Base-by-base conservation (phyloP, 805 yeast genomes). In the Barnettozyma pratensis region DNA sequence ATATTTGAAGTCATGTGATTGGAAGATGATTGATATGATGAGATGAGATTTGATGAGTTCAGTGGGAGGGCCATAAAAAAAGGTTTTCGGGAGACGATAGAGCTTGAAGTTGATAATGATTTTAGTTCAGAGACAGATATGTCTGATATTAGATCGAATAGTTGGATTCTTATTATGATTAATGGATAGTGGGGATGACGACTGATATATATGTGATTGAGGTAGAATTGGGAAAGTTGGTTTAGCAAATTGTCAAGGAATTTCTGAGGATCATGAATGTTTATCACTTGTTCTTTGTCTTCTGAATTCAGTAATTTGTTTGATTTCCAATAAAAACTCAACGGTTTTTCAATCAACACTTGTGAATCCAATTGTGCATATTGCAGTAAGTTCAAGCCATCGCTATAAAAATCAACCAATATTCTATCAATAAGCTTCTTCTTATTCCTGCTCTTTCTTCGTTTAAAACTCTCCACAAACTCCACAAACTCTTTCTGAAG, bases 341-440 rank as follows among this genome's bases (percentile, higher is more conserved):
- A 65, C 0, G 90, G 82, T 49, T 76, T 74, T 55, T 83, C 85
- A 3, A 85, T 76, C 40, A 85, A 68, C 40, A 76, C 58, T 54
- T 83, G 86, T 46, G 84, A 77, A 55, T 87, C 94, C 5, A 85
- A 65, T 51, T 85, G 89, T 0, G 94, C 83, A 38, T 81, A 59
- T 59, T 87, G 95, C 14, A 81, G 68, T 1, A 83, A 65, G 54
- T 82, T 83, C 39, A 84, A 61, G 0, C 89, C 89, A 6, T 64
- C 56, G 2, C 74, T 66, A 76, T 87, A 84, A 54, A 68, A 51
- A 26, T 61, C 64, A 8, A 59, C 54, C 1, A 61, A 37, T 14
- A 60, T 32, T 31, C 40, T 54, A 48, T 61, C 65, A n/a, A 59
- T 49, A 38, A 59, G 35, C 29, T 41, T 49, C 34, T 54, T 51